These are phyloP conservation scores for Clathrus columnatus DNA, from an alignment of 768 basidiomycete species.

Conservation along the genomic window DNA sequence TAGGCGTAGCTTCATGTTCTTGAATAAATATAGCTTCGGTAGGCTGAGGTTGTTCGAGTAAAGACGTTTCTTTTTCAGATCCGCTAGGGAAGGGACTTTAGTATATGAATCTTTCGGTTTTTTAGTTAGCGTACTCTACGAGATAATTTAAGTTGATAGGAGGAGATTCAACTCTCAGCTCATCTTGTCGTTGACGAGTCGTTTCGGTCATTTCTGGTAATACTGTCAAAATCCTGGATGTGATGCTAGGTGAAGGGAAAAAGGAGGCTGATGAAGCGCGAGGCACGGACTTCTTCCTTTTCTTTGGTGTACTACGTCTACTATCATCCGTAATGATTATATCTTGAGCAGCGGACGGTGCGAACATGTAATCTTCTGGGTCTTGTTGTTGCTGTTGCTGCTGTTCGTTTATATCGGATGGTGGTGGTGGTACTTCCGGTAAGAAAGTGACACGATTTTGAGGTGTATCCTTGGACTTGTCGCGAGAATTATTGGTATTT, in stretches of 20 bases:
- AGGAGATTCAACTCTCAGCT: neutral
- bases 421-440: no score
- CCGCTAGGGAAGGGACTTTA: no score
- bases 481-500: no score
- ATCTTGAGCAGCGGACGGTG: neutral
- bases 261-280: conserved; percentile 4
- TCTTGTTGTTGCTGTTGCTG: neutral
- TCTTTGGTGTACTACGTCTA: conserved; percentile 10
- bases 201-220: neutral
- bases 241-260: conserved; percentile 11
- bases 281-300: conserved; percentile 10
- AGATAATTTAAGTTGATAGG: conserved; percentile 7
- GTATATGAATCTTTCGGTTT: no score
- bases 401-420: neutral
- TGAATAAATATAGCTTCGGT: neutral
- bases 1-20: conserved; percentile 1
- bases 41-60: conserved; percentile 7
- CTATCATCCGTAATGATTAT: conserved; percentile 3
- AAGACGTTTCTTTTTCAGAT: neutral
- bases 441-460: neutral
- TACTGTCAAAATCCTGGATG: conserved; percentile 7
- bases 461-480: neutral
- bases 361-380: neutral
- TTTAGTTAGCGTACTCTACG: neutral
- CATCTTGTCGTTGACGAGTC: neutral